phyloP scores from a whole-genome alignment of 352 stramenopile species.

The Plasmopara halstedii region DNA sequence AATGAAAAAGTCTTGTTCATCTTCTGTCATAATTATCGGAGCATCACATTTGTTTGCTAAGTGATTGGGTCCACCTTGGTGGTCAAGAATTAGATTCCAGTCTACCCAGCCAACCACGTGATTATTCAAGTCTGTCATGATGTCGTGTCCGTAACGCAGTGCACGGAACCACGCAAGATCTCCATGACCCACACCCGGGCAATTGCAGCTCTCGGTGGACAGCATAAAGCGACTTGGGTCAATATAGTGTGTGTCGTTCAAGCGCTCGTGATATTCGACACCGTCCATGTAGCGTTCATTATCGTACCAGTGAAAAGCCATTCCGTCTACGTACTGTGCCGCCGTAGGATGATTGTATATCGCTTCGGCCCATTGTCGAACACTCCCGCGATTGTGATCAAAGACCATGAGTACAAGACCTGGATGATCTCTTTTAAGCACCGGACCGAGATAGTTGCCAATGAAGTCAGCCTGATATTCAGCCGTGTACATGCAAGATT shows the following conservation, averaged over 20 bases:
- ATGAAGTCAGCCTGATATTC: constrained; percentile 70
- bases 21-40: constrained; percentile 69
- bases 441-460: constrained; percentile 64
- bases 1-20: constrained; percentile 56
- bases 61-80: constrained; percentile 86
- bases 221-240: constrained; percentile 60
- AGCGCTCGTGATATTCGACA: constrained; percentile 58
- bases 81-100: constrained; percentile 89
- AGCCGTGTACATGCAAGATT: constrained; percentile 52
- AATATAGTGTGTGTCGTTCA: constrained; percentile 81
- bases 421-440: constrained; percentile 50
- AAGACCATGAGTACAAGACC: constrained; percentile 88
- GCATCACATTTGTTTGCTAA: constrained; percentile 68
- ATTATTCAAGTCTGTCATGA: constrained; percentile 87
- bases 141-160: constrained; percentile 86
- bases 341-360: constrained; percentile 60
- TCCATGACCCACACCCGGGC: constrained; percentile 49
- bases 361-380: constrained; percentile 61
- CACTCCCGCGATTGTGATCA: constrained; percentile 86
- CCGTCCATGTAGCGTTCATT: constrained; percentile 60
- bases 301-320: constrained; percentile 91
- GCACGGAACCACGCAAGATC: constrained; percentile 73
- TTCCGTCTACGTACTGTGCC: constrained; percentile 79
- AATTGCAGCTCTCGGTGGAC: constrained; percentile 73
- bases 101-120: constrained; percentile 85